Evolutionary conservation across 768 basidiomycete genomes (phyloP).

Genomic region (Trametes gibbosa): DNA sequence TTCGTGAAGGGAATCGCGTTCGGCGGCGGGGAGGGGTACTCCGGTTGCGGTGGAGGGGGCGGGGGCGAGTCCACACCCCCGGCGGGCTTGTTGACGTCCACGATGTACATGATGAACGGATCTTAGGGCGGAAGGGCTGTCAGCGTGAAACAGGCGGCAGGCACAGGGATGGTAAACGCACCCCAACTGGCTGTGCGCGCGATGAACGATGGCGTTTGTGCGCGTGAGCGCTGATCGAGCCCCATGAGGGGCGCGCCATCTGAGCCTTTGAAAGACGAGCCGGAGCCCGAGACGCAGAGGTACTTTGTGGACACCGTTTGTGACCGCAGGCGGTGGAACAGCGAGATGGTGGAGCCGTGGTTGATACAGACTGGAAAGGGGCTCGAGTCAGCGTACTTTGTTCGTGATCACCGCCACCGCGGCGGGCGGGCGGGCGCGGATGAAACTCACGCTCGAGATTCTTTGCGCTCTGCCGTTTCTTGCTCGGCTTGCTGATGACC

Average conservation of each 20-base stretch:
- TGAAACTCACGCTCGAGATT: constrained; percentile 78
- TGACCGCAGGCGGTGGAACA: constrained; percentile 94
- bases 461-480: constrained; percentile 93
- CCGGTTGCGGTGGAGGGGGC: constrained; percentile 79
- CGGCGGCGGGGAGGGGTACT: constrained; percentile 89
- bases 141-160: constrained; percentile 13
- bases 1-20: constrained; percentile 85
- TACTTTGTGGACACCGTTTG: constrained; percentile 97
- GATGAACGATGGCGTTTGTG: constrained; percentile 82
- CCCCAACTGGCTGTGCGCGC: constrained; percentile 90
- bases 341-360: constrained; percentile 91
- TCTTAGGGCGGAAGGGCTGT: constrained; percentile 43
- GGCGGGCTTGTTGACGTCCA: constrained; percentile 84
- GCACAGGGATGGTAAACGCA: constrained; percentile 37
- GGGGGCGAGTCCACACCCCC: constrained; percentile 75
- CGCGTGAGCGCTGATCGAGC: constrained; percentile 65
- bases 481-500: constrained; percentile 97
- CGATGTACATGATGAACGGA: constrained; percentile 96
- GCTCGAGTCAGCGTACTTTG: neutral
- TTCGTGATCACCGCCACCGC: neutral
- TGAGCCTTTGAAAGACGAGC: constrained; percentile 89
- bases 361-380: constrained; percentile 75
- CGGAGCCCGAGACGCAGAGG: constrained; percentile 91
- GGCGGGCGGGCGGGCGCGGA: neutral
- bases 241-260: constrained; percentile 88